Percentiles rank a stretch among this genome's conserved stretches.
Conservation (phyloP, 352 stramenopile genomes). For the Aphanomyces stellatus region DNA sequence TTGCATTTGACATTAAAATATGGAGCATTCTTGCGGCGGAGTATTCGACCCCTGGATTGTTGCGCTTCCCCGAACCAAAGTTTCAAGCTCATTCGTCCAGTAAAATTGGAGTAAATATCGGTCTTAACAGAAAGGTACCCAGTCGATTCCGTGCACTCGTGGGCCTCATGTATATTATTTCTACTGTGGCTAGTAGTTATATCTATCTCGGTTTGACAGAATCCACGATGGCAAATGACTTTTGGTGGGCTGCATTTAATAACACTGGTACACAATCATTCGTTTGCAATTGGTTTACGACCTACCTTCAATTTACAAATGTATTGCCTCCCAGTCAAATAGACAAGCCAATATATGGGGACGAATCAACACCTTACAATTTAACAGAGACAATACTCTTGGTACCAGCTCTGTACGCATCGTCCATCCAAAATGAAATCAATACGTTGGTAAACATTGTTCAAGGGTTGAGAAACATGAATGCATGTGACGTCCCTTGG, state of each 20-base stretch:
- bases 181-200: no score
- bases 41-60: neutral
- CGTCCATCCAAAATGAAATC: neutral
- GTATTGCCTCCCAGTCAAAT: neutral
- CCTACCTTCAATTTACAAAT: neutral
- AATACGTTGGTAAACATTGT: neutral
- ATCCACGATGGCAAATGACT: constrained; percentile 13
- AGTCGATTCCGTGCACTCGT: no score
- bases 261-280: neutral
- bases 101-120: neutral
- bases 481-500: constrained; percentile 2
- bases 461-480: neutral
- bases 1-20: neutral
- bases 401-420: neutral
- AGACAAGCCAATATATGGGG: neutral
- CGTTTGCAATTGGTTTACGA: neutral
- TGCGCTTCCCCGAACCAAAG: neutral
- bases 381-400: neutral
- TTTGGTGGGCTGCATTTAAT: constrained; percentile 14
- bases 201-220: no score
- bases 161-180: no score
- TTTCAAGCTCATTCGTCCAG: no score
- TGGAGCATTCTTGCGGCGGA: constrained; percentile 2
- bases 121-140: no score
- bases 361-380: neutral